These are phyloP conservation scores for Chrysopogon serrulatus DNA, from an alignment of 176 grass and related monocot species.

Conservation along the genomic window DNA sequence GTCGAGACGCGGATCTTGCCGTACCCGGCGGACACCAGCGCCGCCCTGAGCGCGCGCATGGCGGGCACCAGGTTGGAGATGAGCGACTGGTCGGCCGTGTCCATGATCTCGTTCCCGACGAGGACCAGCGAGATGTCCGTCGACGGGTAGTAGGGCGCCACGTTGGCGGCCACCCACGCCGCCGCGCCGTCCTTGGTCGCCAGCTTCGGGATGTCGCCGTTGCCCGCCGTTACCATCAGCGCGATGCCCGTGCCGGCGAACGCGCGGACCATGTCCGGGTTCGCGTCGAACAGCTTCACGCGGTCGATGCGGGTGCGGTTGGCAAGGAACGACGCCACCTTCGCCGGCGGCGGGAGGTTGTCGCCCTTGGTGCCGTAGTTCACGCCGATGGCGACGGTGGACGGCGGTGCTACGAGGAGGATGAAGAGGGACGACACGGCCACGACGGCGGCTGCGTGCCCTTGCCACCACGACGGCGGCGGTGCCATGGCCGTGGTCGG, in stretches of 20 bases:
- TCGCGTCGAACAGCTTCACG: conserved; percentile 85
- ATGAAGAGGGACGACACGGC: background rate
- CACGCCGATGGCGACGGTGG: conserved; percentile 54
- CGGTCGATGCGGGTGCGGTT: conserved; percentile 66
- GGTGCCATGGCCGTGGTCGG: conserved; percentile 32
- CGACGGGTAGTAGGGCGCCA: conserved; percentile 62
- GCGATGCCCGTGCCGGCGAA: conserved; percentile 72
- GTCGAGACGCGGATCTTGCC: conserved; percentile 63
- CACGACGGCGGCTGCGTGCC: background rate
- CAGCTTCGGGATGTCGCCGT: conserved; percentile 63
- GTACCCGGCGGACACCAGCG: conserved; percentile 49
- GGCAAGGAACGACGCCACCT: conserved; percentile 56
- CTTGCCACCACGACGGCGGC: background rate
- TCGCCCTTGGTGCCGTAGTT: conserved; percentile 84
- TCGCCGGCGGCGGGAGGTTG: conserved; percentile 56
- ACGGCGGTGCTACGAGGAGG: background rate
- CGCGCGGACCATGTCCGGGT: conserved; percentile 61
- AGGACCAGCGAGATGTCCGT: conserved; percentile 66
- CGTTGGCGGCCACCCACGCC: conserved; percentile 60
- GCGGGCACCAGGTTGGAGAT: conserved; percentile 69
- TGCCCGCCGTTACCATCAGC: conserved; percentile 64
- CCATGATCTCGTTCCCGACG: conserved; percentile 82
- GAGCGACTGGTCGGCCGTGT: conserved; percentile 46
- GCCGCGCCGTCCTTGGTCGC: conserved; percentile 45
- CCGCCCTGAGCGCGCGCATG: conserved; percentile 49